These are phyloP conservation scores for Fraxinus anomala DNA, from an alignment of 257 asterid species.

Conservation along the genomic window DNA sequence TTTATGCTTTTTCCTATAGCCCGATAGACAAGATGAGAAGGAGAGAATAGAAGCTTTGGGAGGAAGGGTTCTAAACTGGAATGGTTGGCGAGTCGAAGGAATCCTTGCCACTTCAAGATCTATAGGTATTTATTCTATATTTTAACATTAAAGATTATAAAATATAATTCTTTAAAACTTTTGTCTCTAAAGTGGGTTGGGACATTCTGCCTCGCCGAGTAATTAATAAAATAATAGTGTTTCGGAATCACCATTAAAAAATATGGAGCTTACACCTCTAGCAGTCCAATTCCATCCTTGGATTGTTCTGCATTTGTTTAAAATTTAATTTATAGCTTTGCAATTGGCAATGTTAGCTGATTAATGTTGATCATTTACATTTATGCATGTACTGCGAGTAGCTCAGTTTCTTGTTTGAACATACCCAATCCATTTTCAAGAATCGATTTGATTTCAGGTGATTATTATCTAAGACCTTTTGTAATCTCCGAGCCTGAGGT, in stretches of 20 bases:
- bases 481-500: constrained; percentile 59
- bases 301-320: neutral
- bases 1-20: constrained; percentile 27
- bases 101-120: constrained; percentile 59
- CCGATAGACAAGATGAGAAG: constrained; percentile 58
- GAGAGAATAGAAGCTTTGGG: constrained; percentile 63
- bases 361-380: neutral
- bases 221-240: neutral
- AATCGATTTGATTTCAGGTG: constrained; percentile 35
- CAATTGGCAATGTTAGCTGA: neutral
- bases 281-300: neutral
- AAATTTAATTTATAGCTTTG: no score
- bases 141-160: no score
- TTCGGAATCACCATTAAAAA: neutral
- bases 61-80: constrained; percentile 46
- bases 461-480: constrained; percentile 38
- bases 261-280: no score
- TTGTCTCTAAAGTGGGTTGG: no score
- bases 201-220: no score
- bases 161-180: no score
- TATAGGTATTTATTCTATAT: constrained; percentile 36
- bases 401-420: neutral
- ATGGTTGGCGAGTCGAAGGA: constrained; percentile 60
- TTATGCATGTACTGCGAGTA: neutral
- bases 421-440: neutral